phyloP scores from a whole-genome alignment of 2,329 filamentous ascomycete genomes.

The Aspergillus cejpii region DNA sequence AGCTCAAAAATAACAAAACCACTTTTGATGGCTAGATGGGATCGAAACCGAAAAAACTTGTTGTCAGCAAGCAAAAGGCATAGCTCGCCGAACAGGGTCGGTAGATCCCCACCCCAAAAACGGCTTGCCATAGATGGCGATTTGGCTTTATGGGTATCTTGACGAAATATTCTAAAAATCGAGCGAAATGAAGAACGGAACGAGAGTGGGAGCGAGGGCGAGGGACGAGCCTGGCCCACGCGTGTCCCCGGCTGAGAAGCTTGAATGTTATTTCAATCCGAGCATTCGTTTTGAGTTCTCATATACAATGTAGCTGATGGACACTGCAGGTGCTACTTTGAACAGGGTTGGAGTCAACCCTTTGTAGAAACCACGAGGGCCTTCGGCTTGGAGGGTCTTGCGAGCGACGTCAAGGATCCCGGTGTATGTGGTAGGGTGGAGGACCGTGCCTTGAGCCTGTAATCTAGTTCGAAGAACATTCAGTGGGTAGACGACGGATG shows the following conservation, averaged over 20 bases:
- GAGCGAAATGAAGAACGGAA: constrained; percentile 8
- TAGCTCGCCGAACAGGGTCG: neutral
- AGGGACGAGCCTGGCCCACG: constrained; percentile 1
- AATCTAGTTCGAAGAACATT: constrained; percentile 87
- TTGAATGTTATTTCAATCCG: constrained; percentile 39
- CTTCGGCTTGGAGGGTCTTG: constrained; percentile 77
- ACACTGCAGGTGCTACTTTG: constrained; percentile 92
- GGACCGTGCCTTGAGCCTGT: constrained; percentile 88
- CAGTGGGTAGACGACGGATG: constrained; percentile 88
- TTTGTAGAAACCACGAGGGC: constrained; percentile 81
- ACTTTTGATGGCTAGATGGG: neutral
- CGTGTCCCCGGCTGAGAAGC: neutral
- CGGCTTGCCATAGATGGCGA: constrained; percentile 12
- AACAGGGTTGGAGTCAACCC: constrained; percentile 90
- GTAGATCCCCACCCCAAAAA: constrained; percentile 7
- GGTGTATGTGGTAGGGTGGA: constrained; percentile 83
- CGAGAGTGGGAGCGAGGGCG: constrained; percentile 4
- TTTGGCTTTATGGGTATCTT: constrained; percentile 30
- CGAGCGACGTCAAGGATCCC: constrained; percentile 83
- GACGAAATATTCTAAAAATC: constrained; percentile 22
- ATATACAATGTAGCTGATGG: constrained; percentile 90
- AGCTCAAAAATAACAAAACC: constrained; percentile 4
- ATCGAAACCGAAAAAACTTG: constrained; percentile 7
- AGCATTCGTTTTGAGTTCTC: constrained; percentile 78
- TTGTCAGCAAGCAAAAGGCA: neutral